A percentile compares a stretch with the other conserved stretches of the same genome.
These are phyloP conservation scores for Suhomyces faveliae DNA, from an alignment of 805 yeast genomes.

Conservation along the genomic window DNA sequence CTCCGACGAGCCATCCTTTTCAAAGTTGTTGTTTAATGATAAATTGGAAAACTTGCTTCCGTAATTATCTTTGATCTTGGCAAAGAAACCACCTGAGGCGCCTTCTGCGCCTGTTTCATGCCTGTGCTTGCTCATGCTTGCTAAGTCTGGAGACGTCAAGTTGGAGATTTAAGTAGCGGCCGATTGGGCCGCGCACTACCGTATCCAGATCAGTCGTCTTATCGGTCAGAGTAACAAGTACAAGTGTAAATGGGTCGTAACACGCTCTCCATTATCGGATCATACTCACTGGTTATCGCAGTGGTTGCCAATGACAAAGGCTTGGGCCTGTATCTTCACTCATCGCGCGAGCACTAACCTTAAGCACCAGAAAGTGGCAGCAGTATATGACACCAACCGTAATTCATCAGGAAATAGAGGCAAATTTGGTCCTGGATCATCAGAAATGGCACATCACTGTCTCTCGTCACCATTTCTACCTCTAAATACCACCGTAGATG, in stretches of 20 bases:
- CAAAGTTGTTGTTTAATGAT: slow-evolving; percentile 27
- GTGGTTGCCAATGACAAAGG: neutral
- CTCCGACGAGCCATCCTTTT: slow-evolving; percentile 38
- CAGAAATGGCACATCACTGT: too few relatives aligned
- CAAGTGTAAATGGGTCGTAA: neutral
- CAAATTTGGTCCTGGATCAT: too few relatives aligned
- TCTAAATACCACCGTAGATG: too few relatives aligned
- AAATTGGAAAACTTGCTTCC: slow-evolving; percentile 37
- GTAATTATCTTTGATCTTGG: slow-evolving; percentile 38
- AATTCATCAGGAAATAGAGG: too few relatives aligned
- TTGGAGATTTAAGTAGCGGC: neutral
- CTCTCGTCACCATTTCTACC: too few relatives aligned
- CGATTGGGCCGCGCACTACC: neutral
- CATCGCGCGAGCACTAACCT: too few relatives aligned
- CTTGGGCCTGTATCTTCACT: too few relatives aligned
- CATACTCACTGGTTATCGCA: too few relatives aligned
- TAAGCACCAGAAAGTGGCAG: too few relatives aligned
- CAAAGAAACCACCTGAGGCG: slow-evolving; percentile 20
- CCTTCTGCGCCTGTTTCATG: neutral
- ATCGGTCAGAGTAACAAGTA: neutral
- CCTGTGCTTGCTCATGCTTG: neutral
- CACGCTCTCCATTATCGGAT: too few relatives aligned
- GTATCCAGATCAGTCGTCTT: neutral
- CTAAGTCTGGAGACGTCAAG: neutral
- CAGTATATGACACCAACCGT: too few relatives aligned